These are phyloP conservation scores for Aspergillus hortae DNA, from an alignment of 2,329 filamentous ascomycete species.

Conservation along the genomic window DNA sequence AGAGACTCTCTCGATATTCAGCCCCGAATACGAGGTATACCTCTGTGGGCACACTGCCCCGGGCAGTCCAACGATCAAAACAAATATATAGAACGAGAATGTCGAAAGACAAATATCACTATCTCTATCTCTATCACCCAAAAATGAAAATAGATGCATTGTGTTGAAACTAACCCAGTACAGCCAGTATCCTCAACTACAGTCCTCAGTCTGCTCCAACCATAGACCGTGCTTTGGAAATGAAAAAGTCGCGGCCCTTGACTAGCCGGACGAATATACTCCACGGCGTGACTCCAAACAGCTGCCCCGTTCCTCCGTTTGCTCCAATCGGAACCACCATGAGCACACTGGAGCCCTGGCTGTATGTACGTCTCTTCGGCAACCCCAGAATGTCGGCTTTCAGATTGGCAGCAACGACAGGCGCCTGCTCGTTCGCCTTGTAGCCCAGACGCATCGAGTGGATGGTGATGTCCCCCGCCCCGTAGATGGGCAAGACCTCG, in stretches of 20 bases:
- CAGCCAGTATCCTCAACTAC: not conserved
- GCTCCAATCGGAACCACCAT: constrained; percentile 30
- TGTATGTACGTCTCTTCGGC: constrained; percentile 17
- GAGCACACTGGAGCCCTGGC: constrained; percentile 20
- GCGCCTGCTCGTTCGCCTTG: constrained; percentile 25
- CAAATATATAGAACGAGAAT: too few species aligned
- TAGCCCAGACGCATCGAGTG: constrained; percentile 23
- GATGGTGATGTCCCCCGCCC: constrained; percentile 30
- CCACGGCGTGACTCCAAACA: constrained; percentile 35
- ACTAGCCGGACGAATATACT: constrained; percentile 41
- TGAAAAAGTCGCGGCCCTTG: constrained; percentile 43
- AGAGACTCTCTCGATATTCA: too few species aligned
- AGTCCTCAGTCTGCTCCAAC: not conserved
- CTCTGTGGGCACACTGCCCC: too few species aligned
- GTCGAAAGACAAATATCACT: too few species aligned
- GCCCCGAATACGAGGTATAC: too few species aligned
- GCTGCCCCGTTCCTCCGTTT: constrained; percentile 25
- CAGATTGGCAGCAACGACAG: constrained; percentile 24
- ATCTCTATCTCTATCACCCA: too few species aligned
- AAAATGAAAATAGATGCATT: too few species aligned
- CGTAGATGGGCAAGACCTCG: constrained; percentile 21
- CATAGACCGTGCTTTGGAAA: constrained; percentile 21
- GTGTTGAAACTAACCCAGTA: too few species aligned
- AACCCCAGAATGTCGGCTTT: constrained; percentile 22
- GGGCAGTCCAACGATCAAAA: too few species aligned